Evolutionary conservation across 2,329 filamentous ascomycete genomes (phyloP).

Genomic region (Aspergillus pseudoviridinutans): DNA sequence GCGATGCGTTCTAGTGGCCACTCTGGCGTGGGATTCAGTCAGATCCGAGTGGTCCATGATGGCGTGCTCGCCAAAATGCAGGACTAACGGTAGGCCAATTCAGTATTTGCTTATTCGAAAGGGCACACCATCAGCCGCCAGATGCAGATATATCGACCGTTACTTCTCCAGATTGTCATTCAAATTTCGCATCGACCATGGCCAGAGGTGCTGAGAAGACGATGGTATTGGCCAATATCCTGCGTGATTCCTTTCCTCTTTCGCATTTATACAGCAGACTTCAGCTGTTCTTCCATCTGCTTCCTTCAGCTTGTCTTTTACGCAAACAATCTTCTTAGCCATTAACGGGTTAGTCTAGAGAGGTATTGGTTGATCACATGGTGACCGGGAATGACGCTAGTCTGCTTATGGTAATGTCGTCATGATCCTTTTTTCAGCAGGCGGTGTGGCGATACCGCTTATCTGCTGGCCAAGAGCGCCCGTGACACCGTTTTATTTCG

Average conservation of each 20-base stretch:
- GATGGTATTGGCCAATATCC: background rate
- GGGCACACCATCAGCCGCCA: background rate
- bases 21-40: conserved; percentile 18
- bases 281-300: background rate
- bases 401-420: conserved; percentile 1
- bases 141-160: background rate
- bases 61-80: conserved; percentile 26
- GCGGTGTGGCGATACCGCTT: conserved; percentile 5
- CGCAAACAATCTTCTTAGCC: conserved; percentile 9
- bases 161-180: background rate
- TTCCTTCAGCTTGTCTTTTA: background rate
- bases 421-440: background rate
- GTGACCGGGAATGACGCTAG: conserved; percentile 3
- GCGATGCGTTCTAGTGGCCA: conserved; percentile 17
- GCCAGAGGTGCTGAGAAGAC: background rate
- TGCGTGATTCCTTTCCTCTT: background rate
- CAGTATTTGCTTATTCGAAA: background rate
- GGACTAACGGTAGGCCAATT: background rate
- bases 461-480: background rate
- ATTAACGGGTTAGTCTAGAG: conserved; percentile 1
- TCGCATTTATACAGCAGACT: background rate
- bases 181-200: background rate
- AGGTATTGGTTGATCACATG: conserved; percentile 6
- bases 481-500: background rate
- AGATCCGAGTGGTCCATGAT: conserved; percentile 32